A percentile compares a stretch with the other conserved stretches of the same genome.
These are phyloP conservation scores for Backusella sp. DNA, from an alignment of 192 early-diverging fungal species.

Conservation along the genomic window DNA sequence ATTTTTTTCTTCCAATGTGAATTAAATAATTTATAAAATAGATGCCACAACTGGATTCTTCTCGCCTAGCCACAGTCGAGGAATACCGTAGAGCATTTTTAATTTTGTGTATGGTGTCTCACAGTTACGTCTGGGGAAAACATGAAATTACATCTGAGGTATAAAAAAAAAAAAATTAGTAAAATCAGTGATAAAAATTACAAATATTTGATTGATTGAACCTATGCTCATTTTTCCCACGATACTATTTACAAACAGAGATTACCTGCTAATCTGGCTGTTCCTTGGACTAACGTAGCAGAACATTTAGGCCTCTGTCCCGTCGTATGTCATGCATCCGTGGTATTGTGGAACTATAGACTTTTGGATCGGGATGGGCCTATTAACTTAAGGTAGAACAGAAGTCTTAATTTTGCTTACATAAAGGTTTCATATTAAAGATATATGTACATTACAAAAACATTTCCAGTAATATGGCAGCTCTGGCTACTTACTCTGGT, in stretches of 20 bases:
- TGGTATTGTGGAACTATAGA: slow-evolving; percentile 91
- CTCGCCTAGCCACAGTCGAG: slow-evolving; percentile 52
- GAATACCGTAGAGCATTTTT: slow-evolving; percentile 88
- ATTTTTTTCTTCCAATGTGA: background rate
- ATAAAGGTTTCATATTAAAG: slow-evolving; percentile 6
- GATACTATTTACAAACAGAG: slow-evolving; percentile 37
- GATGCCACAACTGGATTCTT: slow-evolving; percentile 74
- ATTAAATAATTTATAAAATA: slow-evolving; percentile 34
- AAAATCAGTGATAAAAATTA: background rate
- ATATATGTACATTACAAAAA: background rate
- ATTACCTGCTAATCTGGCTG: slow-evolving; percentile 74
- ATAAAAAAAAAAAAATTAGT: slow-evolving; percentile 26
- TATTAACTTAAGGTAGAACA: slow-evolving; percentile 63
- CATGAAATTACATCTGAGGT: slow-evolving; percentile 72
- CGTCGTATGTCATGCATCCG: slow-evolving; percentile 82
- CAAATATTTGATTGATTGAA: slow-evolving; percentile 2
- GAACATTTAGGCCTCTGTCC: slow-evolving; percentile 80
- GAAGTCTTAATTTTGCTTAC: background rate
- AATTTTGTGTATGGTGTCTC: slow-evolving; percentile 84
- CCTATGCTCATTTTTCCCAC: slow-evolving; percentile 17
- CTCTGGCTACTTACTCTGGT: slow-evolving; percentile 82
- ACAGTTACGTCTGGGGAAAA: slow-evolving; percentile 92
- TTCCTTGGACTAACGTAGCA: slow-evolving; percentile 80
- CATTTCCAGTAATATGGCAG: slow-evolving; percentile 68
- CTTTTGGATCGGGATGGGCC: slow-evolving; percentile 80